Evolutionary conservation across 2,329 filamentous ascomycete genomes (phyloP).

Genomic region (Clonostachys rhizophaga): DNA sequence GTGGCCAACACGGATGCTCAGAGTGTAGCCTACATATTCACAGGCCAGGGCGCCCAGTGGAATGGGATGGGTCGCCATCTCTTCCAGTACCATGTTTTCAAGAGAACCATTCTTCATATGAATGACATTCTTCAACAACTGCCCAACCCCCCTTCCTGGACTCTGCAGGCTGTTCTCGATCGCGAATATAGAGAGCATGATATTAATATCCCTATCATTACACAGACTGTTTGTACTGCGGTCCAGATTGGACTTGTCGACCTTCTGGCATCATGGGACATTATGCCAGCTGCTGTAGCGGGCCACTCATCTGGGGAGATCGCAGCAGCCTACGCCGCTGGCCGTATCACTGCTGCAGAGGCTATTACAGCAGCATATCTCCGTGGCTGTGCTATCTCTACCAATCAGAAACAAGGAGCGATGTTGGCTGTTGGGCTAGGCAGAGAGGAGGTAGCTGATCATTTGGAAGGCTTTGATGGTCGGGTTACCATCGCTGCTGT

Average conservation of each 20-base stretch:
- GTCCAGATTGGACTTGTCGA: slow-evolving; percentile 28
- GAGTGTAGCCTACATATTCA: slow-evolving; percentile 32
- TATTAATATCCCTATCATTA: slow-evolving; percentile 8
- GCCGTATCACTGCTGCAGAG: slow-evolving; percentile 3
- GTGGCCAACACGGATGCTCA: not conserved
- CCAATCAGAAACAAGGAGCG: slow-evolving; percentile 3
- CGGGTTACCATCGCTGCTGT: slow-evolving; percentile 12
- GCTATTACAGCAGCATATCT: slow-evolving; percentile 11
- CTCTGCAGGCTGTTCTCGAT: not conserved
- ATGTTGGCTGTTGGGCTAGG: slow-evolving; percentile 15
- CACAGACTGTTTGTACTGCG: slow-evolving; percentile 21
- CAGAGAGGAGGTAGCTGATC: slow-evolving; percentile 3
- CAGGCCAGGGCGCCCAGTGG: slow-evolving; percentile 36
- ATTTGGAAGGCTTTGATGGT: slow-evolving; percentile 6
- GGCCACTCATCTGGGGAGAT: slow-evolving; percentile 26
- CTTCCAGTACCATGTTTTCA: slow-evolving; percentile 3
- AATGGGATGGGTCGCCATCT: slow-evolving; percentile 21
- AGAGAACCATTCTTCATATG: not conserved
- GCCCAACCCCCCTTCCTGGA: not conserved
- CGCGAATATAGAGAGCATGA: too few species aligned
- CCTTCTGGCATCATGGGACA: slow-evolving; percentile 17
- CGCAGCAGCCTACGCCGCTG: slow-evolving; percentile 17
- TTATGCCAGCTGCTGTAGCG: slow-evolving; percentile 26
- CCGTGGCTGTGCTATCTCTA: slow-evolving; percentile 7
- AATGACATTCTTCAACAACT: not conserved